Evolutionary conservation across 345 rosid genomes (phyloP).

Genomic region (Aquilaria malaccensis): DNA sequence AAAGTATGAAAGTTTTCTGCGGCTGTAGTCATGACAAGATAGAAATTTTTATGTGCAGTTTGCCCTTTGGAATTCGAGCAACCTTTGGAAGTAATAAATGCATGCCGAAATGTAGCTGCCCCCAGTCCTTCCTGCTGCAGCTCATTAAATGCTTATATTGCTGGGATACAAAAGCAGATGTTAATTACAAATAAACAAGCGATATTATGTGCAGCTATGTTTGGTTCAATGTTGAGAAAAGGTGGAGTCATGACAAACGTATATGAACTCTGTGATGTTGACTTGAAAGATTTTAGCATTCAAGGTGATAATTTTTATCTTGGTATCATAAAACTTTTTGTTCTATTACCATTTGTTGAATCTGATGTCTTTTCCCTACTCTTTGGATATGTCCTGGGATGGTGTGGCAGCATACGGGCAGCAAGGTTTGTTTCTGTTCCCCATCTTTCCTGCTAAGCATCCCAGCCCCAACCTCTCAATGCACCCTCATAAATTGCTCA

Average conservation of each 20-base stretch:
- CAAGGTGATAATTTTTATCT: slow-evolving; percentile 45
- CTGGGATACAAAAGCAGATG: slow-evolving; percentile 86
- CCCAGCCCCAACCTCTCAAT: too few species aligned
- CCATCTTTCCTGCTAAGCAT: neutral
- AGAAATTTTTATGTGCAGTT: slow-evolving; percentile 38
- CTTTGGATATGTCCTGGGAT: slow-evolving; percentile 20
- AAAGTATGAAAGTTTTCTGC: neutral
- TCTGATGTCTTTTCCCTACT: slow-evolving; percentile 19
- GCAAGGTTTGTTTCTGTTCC: slow-evolving; percentile 48
- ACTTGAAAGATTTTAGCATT: slow-evolving; percentile 91
- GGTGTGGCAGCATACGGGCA: slow-evolving; percentile 62
- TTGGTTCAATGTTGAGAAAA: slow-evolving; percentile 77
- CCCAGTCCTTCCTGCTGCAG: slow-evolving; percentile 94
- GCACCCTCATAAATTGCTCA: too few species aligned
- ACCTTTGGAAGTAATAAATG: slow-evolving; percentile 76
- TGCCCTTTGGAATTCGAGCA: slow-evolving; percentile 84
- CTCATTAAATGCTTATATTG: slow-evolving; percentile 72
- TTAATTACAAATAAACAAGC: slow-evolving; percentile 95
- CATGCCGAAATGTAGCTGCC: slow-evolving; percentile 82
- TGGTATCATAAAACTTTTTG: neutral
- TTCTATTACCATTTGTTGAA: slow-evolving; percentile 10
- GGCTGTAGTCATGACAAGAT: neutral
- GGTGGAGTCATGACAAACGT: slow-evolving; percentile 85
- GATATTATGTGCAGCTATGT: slow-evolving; percentile 74
- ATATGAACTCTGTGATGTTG: slow-evolving; percentile 92